A percentile compares a stretch with the other conserved stretches of the same genome.
Conservation (phyloP, 495 filamentous ascomycete species). For the Xylaria palmicola region DNA sequence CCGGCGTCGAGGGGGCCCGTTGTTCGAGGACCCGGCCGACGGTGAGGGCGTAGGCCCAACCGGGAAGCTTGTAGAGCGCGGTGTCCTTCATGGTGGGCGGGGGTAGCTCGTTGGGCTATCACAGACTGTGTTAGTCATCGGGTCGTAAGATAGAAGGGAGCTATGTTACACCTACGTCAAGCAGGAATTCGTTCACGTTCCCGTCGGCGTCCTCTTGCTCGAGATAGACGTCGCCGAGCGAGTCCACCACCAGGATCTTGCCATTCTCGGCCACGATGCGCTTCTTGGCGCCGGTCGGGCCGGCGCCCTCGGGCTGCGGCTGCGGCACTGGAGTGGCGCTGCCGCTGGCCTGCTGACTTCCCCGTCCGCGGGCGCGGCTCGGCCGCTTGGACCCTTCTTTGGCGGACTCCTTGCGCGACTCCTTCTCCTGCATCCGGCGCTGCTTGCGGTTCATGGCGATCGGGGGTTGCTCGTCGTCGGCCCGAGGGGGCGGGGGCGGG, state of each 20-base stretch:
- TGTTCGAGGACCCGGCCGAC: conserved; percentile 53
- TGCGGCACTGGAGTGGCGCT: conserved; percentile 27
- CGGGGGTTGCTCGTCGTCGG: conserved; percentile 47
- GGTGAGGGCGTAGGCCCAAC: conserved; percentile 61
- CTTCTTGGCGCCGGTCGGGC: conserved; percentile 69
- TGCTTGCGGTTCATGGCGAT: conserved; percentile 78
- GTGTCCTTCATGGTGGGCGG: conserved; percentile 68
- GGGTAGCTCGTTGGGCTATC: conserved; percentile 61
- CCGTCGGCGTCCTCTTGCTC: conserved; percentile 89
- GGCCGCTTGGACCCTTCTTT: conserved; percentile 30
- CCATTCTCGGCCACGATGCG: conserved; percentile 89
- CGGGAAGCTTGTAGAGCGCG: conserved; percentile 64
- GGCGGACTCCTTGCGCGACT: conserved; percentile 64
- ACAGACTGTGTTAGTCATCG: neutral
- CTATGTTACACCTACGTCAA: conserved; percentile 61
- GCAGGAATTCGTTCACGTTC: conserved; percentile 72
- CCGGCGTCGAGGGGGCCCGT: conserved; percentile 32
- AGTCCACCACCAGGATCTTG: conserved; percentile 90
- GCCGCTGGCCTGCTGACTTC: conserved; percentile 34
- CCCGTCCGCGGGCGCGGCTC: conserved; percentile 25
- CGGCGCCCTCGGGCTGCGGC: conserved; percentile 32
- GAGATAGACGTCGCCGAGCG: conserved; percentile 84
- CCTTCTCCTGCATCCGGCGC: conserved; percentile 81
- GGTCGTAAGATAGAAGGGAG: neutral
- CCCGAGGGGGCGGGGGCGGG: conserved; percentile 39